Percentiles rank a stretch among this genome's conserved stretches.
Conservation (phyloP, 2,329 filamentous ascomycete species). For the Zasmidium citrigriseum region DNA sequence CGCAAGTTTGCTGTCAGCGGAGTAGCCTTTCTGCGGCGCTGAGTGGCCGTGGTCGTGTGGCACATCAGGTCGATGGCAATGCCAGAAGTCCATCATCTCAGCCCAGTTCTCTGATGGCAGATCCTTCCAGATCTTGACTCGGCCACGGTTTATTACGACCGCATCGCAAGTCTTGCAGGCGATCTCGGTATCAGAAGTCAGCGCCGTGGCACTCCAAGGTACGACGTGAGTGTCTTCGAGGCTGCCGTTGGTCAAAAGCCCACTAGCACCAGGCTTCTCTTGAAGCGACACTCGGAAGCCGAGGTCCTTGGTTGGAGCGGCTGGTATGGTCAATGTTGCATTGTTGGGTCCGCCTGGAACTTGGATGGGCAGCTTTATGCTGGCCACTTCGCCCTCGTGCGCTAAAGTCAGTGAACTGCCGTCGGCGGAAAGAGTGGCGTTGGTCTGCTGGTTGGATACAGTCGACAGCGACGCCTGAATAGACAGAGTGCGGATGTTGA, state of each 20-base stretch:
- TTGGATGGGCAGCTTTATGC: conserved; percentile 49
- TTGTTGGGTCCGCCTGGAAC: conserved; percentile 41
- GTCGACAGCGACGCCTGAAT: conserved; percentile 56
- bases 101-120: conserved; percentile 97
- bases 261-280: conserved; percentile 29
- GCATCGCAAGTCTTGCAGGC: conserved; percentile 31
- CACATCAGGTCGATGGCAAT: conserved; percentile 87
- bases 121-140: conserved; percentile 75
- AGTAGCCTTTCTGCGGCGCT: conserved; percentile 69
- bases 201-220: conserved; percentile 45
- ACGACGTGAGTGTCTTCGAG: conserved; percentile 38
- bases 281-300: conserved; percentile 58
- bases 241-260: conserved; percentile 14
- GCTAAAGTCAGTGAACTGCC: conserved; percentile 45
- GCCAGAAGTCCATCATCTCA: conserved; percentile 99
- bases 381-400: conserved; percentile 48
- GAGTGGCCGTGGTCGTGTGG: conserved; percentile 50
- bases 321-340: conserved; percentile 53
- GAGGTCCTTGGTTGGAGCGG: conserved; percentile 50
- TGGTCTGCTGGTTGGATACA: conserved; percentile 44
- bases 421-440: conserved; percentile 47
- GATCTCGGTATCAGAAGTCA: conserved; percentile 31
- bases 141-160: conserved; percentile 26
- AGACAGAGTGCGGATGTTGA: conserved; percentile 62
- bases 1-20: conserved; percentile 73